Base-by-base conservation (phyloP, 257 asterid genomes). In the Orobanche coerulescens region DNA sequence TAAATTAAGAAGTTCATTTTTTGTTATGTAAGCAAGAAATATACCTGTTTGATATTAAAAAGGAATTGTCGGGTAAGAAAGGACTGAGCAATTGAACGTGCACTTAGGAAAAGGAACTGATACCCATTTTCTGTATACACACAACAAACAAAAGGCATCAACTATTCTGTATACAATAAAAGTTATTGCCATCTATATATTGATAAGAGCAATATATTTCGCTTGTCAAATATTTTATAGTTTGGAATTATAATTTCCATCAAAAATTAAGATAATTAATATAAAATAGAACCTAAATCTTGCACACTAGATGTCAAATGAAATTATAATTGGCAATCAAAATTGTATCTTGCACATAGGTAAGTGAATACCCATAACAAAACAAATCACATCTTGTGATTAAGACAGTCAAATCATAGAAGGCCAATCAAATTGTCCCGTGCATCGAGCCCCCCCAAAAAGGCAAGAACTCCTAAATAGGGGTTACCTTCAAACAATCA, bases 31-130 rank as follows among this genome's bases (percentile, higher is more conserved):
- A n/a, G n/a, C n/a, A n/a, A n/a, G 61, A 33, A 68, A 56, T 6
- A 43, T 71, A 88, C 98, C 97, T 93, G 98, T 79, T 81, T 93
- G 72, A 93, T 87, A 58, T 84, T 86, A 51, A 77, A 71, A 33
- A 93, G 78, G 76, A 93, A 89, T 54, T 84, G 95, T 24, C 98
- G 84, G 37, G 97, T 93, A 58, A 56, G 78, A 72, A 78, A 89
- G 63, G 97, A 83, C 79, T 93, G 98, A 56, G 95, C 83, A 79
- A 93, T 89, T 12, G 98, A 75, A 42, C 97, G 97, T 58, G 98
- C 98, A 61, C 98, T 93, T 31, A 93, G 83, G 80, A 93, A 93
- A 75, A 93, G 86, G 67, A 93, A 70, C 66, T 93, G 94, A 77
- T 89, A 93, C 67, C 98, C 98, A 58, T 89, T 93, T 67, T 93